phyloP scores from a whole-genome alignment of 202 grass and related monocot genomes.

The Setaria italica region DNA sequence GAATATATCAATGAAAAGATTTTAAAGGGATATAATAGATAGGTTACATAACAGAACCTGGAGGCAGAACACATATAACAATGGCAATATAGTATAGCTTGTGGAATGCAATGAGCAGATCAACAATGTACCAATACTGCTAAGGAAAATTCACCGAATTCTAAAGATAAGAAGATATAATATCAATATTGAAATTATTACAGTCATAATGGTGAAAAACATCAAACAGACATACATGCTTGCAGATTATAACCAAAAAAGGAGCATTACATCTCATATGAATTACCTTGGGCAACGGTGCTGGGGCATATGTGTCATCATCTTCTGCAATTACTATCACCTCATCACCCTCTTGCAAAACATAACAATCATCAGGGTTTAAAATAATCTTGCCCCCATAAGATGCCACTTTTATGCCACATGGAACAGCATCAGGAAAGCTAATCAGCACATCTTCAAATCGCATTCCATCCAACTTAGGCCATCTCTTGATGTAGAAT shows the following conservation, averaged over 20 bases:
- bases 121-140: background rate
- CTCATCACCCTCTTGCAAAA: slow-evolving; percentile 79
- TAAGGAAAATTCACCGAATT: background rate
- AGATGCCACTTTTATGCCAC: slow-evolving; percentile 74
- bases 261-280: slow-evolving; percentile 9
- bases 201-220: background rate
- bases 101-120: slow-evolving; percentile 21
- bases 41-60: slow-evolving; percentile 11
- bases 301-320: slow-evolving; percentile 74
- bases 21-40: background rate
- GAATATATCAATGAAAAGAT: background rate
- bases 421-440: slow-evolving; percentile 83
- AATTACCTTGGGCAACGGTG: slow-evolving; percentile 65
- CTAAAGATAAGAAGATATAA: slow-evolving; percentile 4
- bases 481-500: slow-evolving; percentile 86
- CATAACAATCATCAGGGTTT: slow-evolving; percentile 80
- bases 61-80: slow-evolving; percentile 12
- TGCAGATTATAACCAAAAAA: background rate
- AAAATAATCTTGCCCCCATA: slow-evolving; percentile 77
- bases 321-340: slow-evolving; percentile 84
- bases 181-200: slow-evolving; percentile 3
- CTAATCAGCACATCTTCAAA: slow-evolving; percentile 82
- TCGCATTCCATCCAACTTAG: slow-evolving; percentile 73
- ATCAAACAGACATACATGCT: slow-evolving; percentile 7
- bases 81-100: slow-evolving; percentile 19